Conservation (phyloP, 140 eudicot species). For the Cichorium intybus region DNA sequence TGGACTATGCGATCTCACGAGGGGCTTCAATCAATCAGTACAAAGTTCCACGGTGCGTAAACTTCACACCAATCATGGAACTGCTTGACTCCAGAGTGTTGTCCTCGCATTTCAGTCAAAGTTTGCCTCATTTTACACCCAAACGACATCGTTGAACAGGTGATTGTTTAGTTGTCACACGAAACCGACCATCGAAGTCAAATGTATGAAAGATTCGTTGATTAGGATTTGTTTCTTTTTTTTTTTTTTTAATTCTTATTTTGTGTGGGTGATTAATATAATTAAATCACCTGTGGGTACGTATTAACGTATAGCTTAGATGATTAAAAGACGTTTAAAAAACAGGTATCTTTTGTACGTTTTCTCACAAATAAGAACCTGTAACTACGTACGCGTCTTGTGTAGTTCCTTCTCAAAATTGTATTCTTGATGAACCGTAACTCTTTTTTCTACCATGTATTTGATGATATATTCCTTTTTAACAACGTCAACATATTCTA, state of each 20-base stretch:
- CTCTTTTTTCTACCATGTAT: slow-evolving; percentile 10
- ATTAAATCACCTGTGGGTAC: slow-evolving; percentile 27
- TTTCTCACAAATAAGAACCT: slow-evolving; percentile 31
- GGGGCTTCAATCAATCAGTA: slow-evolving; percentile 87
- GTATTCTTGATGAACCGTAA: slow-evolving; percentile 18
- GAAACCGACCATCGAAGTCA: slow-evolving; percentile 35
- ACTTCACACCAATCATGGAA: slow-evolving; percentile 73
- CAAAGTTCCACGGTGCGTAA: slow-evolving; percentile 84
- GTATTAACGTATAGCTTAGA: slow-evolving; percentile 10
- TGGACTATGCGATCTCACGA: slow-evolving; percentile 82
- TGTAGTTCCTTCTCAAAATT: slow-evolving; percentile 18
- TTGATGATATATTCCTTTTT: not conserved
- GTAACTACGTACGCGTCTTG: slow-evolving; percentile 23
- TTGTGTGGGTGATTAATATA: slow-evolving; percentile 27
- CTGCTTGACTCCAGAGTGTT: slow-evolving; percentile 82
- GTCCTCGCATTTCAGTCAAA: slow-evolving; percentile 68
- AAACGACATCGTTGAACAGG: slow-evolving; percentile 68
- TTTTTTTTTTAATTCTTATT: not conserved
- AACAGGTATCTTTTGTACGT: slow-evolving; percentile 28
- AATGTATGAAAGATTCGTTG: slow-evolving; percentile 41
- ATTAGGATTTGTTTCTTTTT: slow-evolving; percentile 21
- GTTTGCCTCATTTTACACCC: slow-evolving; percentile 70
- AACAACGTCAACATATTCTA: not conserved
- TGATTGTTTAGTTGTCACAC: slow-evolving; percentile 41
- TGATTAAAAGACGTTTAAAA: slow-evolving; percentile 22